Percentiles rank a stretch among this genome's conserved stretches.
These are phyloP conservation scores for Hypomyces rosellus DNA, from an alignment of 2,329 filamentous ascomycete genomes.

Conservation along the genomic window DNA sequence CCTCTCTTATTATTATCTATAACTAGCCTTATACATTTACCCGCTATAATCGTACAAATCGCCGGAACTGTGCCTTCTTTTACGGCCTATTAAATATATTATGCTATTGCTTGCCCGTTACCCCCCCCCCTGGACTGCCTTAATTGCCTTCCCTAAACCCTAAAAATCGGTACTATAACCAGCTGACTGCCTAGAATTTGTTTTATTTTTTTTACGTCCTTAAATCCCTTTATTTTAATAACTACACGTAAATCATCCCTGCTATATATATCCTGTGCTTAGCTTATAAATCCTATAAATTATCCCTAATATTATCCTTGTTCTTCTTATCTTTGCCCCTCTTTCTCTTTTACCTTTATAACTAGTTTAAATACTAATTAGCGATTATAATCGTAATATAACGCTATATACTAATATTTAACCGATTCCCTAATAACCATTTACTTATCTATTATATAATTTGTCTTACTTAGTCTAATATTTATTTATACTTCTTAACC, in stretches of 20 bases:
- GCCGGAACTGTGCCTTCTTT: background rate
- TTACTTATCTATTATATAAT: conserved; percentile 7
- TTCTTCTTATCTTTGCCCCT: background rate
- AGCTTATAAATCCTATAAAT: no score
- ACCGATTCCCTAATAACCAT: conserved; percentile 1
- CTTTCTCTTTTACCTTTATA: background rate
- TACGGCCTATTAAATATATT: background rate
- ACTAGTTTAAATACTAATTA: background rate
- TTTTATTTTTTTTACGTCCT: no score
- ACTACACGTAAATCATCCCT: no score
- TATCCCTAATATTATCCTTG: no score
- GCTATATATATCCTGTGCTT: no score
- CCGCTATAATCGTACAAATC: conserved; percentile 1
- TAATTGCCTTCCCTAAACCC: conserved; percentile 5
- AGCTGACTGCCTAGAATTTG: conserved; percentile 4
- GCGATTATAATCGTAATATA: background rate
- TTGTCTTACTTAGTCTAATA: conserved; percentile 1
- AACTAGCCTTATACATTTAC: conserved; percentile 2
- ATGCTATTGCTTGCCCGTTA: background rate
- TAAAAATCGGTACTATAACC: conserved; percentile 13
- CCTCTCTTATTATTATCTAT: conserved; percentile 8
- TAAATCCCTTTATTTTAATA: no score
- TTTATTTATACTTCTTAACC: conserved; percentile 5
- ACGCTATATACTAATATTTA: background rate
- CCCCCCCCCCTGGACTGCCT: background rate